Evolutionary conservation across 768 basidiomycete genomes (phyloP), one percentile per base, ranked within the genome.

Genomic region (Paxillus ammoniavirescens): DNA sequence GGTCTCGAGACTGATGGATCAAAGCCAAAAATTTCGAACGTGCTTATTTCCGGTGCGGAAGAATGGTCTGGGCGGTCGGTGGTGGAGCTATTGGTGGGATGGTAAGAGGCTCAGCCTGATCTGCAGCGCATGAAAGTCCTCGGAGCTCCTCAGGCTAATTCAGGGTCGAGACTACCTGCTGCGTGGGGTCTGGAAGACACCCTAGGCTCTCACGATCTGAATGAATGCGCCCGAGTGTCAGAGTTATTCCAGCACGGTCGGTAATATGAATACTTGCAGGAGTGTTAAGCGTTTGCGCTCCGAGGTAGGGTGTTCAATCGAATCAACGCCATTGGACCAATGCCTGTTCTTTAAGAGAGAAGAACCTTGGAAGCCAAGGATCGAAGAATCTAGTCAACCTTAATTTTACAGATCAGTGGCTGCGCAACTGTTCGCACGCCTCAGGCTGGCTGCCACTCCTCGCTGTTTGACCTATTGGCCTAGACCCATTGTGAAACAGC

Each of bases 401-500:
- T 55, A 36, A 38, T 62, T 60, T 42, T 35, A 2, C 45, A 60
- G 55, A 23, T 43, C 17, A 50, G 46, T 49, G 50, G 45, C 45
- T 42, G 64, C 79, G 56, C 54, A 89, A 91, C 94, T 52, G 95
- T 98, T 57, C 96, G 82, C 17, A 98, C 91, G 52, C 96, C 96
- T 96, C 96, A 98, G 23, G 93, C 93, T 36, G 96, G 96, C 70
- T 98, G 94, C 96, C 96, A 98, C 61, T 98, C 96, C 71, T 94
- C 92, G 60, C 89, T 92, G 62, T 40, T 15, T 8, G 43, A 60
- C 54, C 42, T 55, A 46, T 66, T 49, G 68, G 59, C 55, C 68
- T 71, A 72, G 68, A 58, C 63, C 55, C 36, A 31, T 47, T 53
- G 56, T 56, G 54, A 58, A 61, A 55, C 53, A n/a, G 52, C 14